Conservation (phyloP, 192 early-diverging fungal species). For the Umbelopsis ramanniana region DNA sequence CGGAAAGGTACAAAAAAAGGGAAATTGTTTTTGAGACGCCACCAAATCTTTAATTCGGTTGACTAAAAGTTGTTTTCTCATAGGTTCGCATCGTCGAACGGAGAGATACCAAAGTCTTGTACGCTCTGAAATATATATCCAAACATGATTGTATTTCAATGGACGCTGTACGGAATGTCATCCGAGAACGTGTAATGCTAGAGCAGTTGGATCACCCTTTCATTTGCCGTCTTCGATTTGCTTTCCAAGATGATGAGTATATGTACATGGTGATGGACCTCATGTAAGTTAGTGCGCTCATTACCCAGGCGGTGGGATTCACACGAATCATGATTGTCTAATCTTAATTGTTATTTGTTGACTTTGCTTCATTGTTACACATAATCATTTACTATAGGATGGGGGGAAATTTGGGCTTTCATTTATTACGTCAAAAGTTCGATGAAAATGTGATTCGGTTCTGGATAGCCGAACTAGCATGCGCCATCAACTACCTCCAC, state of each 20-base stretch:
- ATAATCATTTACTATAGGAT: conserved; percentile 50
- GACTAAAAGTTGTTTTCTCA: not conserved
- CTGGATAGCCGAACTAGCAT: conserved; percentile 90
- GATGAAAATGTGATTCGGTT: conserved; percentile 81
- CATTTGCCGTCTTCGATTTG: conserved; percentile 79
- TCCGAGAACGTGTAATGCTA: conserved; percentile 76
- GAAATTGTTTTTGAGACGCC: not conserved
- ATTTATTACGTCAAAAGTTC: conserved; percentile 69
- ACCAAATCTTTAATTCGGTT: not conserved
- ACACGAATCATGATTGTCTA: not conserved
- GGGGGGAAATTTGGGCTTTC: conserved; percentile 85
- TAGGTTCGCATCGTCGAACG: conserved; percentile 86
- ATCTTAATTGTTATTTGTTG: not conserved
- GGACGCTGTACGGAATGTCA: conserved; percentile 83
- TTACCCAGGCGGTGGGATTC: not conserved
- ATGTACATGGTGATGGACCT: conserved; percentile 90
- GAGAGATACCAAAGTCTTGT: conserved; percentile 66
- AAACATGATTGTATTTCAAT: conserved; percentile 85
- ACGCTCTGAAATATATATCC: conserved; percentile 88
- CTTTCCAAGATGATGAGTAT: conserved; percentile 88
- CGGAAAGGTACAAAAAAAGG: conserved; percentile 70
- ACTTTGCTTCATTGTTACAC: conserved; percentile 4
- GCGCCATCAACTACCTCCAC: conserved; percentile 84
- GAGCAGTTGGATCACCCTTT: conserved; percentile 78
- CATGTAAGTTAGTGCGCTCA: conserved; percentile 55